A percentile compares a stretch with the other conserved stretches of the same genome.
Evolutionary conservation across 345 rosid genomes (phyloP).

Genomic region (Eutrema yunnanense): DNA sequence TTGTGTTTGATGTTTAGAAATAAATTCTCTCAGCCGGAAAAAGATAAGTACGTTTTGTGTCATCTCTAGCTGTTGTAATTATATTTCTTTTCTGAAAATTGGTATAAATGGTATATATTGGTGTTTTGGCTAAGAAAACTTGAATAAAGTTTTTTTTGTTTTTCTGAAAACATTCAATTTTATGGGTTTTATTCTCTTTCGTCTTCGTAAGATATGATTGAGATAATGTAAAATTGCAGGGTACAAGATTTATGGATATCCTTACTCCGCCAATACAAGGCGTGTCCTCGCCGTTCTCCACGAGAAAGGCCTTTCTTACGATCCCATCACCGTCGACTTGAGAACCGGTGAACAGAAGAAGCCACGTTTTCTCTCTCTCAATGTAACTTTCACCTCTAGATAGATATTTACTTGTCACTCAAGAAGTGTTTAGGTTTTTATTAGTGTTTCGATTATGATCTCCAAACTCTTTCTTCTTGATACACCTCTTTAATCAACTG

Average conservation of each 20-base stretch:
- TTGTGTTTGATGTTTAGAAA: not conserved
- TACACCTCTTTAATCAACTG: not conserved
- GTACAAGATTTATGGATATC: conserved; percentile 20
- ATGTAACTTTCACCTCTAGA: not conserved
- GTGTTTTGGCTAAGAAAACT: no score
- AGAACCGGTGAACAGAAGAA: conserved; percentile 10
- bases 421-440: not conserved
- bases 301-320: conserved; percentile 21
- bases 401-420: not conserved
- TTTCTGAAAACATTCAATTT: not conserved
- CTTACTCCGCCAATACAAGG: conserved; percentile 19
- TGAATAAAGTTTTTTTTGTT: no score
- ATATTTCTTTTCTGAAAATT: not conserved
- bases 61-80: not conserved
- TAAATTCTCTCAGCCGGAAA: not conserved
- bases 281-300: conserved; percentile 28
- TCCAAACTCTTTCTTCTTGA: not conserved
- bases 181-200: not conserved
- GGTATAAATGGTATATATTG: no score
- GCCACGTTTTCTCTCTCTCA: conserved; percentile 13
- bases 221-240: not conserved
- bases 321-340: not conserved
- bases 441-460: not conserved
- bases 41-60: not conserved
- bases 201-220: not conserved